Evolutionary conservation across 1,284 basidiomycete species (phyloP), one percentile per base, ranked within the genome.

Genomic region (Naganishia sp.): DNA sequence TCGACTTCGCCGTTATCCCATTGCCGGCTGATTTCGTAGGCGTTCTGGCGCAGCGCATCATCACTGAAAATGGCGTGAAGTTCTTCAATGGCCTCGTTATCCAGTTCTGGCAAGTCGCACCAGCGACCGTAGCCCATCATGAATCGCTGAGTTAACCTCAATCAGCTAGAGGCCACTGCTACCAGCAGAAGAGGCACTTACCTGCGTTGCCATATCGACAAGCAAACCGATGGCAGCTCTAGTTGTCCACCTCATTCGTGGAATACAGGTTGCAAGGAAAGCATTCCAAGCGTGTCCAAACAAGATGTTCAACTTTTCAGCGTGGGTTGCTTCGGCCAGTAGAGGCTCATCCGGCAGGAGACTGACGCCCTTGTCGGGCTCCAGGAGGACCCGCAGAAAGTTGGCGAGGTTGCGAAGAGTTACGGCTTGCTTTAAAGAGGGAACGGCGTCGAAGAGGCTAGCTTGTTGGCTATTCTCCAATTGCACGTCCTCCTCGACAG

Each of bases 161-260:
- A 28, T 61, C 15, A 42, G 49, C 23, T 2, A 18, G 28, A 31
- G 1, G 9, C 1, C 21, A 15, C 4, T 6, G 31, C 18, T 47
- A 23, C 9, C 28, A 6, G n/a, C 10, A 17, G 10, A 23, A 25
- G 13, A 25, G 13, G 23, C 47, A 39, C 58, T 42, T 25, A 61
- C 58, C 58, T 61, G 58, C 5, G 58, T 61, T 11, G 58, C 58
- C 58, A 61, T 42, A 35, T 61, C 58, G 17, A 61, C 47, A 11
- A 61, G 49, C 15, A 61, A 35, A 7, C 58, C 47, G 11, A 61
- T 39, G 9, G 58, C 47, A 11, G 21, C 58, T 41, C 58, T 50
- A 1, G 58, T 51, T 1, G 58, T 42, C 58, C 58, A 61, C 42
- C 32, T n/a, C 35, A 25, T 51, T 6, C 47, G 47, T 2, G 58